Evolutionary conservation across 208 protist genomes (phyloP), one percentile per base, ranked within the genome.

Genomic region (Angomonas desouzai): DNA sequence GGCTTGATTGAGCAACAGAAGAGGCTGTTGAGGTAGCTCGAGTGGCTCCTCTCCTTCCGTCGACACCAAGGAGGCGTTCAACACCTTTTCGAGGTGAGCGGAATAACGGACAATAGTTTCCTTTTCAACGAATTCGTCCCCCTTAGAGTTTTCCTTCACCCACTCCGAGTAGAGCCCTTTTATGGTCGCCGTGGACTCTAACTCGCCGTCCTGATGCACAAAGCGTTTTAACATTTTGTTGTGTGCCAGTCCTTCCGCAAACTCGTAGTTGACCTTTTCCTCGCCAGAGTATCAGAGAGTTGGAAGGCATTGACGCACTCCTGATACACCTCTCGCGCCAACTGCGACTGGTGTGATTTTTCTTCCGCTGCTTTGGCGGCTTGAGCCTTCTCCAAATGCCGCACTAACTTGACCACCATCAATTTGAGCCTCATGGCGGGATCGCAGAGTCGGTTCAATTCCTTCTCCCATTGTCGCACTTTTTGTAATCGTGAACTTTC

Each of bases 1-100:
- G 33, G 47, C 28, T 25, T 53, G 47, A 23, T 70, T 56, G 0
- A 65, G 65, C 23, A 57, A 34, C 29, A 69, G 30, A 20, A 63
- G 53, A 2, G 71, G 59, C 61, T 71, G 45, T 23, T 51, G 45
- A 9, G 45, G 20, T 23, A 51, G 45, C 45, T 51, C 9, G 9
- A 9, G 45, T 3, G n/a, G 20, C 20, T 51, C 45, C 20, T 23
- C 45, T 40, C 9, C 36, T 18, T 40, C 36, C 9, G n/a, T n/a
- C n/a, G n/a, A n/a, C n/a, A 40, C 36, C 36, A 40, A 13, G 9
- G 36, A 40, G 36, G 36, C 9, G 36, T 6, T 18, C 13, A 40
- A 13, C 9, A 40, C 36, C 13, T 40, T 6, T 40, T 40, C 36
- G 36, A 40, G 36, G 9, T 40, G 6, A 18, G 13, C 36, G 13